Percentiles rank a stretch among this genome's conserved stretches.
Conservation (phyloP, 495 filamentous ascomycete species). For the Pyronema domesticum region DNA sequence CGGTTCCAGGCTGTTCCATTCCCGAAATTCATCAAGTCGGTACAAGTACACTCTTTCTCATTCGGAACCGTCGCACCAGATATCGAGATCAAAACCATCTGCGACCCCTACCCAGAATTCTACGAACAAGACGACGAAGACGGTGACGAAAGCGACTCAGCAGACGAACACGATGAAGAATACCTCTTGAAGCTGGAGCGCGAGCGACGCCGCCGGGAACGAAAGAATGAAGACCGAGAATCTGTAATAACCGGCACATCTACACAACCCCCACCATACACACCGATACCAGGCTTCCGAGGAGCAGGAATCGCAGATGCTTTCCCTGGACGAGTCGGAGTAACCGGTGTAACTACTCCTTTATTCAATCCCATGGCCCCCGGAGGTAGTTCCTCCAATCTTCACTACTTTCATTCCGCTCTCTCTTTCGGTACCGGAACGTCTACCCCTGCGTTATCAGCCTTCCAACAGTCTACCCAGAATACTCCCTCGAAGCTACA, state of each 20-base stretch:
- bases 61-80: slow-evolving; percentile 71
- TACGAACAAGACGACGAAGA: slow-evolving; percentile 68
- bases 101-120: slow-evolving; percentile 86
- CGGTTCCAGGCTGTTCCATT: slow-evolving; percentile 83
- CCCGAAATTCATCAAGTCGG: slow-evolving; percentile 89
- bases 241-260: slow-evolving; percentile 2
- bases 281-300: background rate
- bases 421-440: slow-evolving; percentile 46
- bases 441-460: slow-evolving; percentile 42
- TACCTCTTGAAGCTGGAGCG: slow-evolving; percentile 27
- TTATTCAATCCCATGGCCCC: slow-evolving; percentile 26
- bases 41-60: slow-evolving; percentile 82
- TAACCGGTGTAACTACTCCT: slow-evolving; percentile 21
- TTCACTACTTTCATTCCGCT: slow-evolving; percentile 80
- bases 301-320: slow-evolving; percentile 17
- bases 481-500: slow-evolving; percentile 4
- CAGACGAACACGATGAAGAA: slow-evolving; percentile 25
- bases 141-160: slow-evolving; percentile 17
- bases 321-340: slow-evolving; percentile 18
- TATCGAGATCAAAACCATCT: slow-evolving; percentile 87
- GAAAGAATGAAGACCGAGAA: slow-evolving; percentile 17
- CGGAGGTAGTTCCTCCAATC: slow-evolving; percentile 68
- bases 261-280: slow-evolving; percentile 20
- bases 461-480: slow-evolving; percentile 22
- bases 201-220: slow-evolving; percentile 29